Conservation (phyloP, 495 filamentous ascomycete genomes). For the Usnea hakonensis region DNA sequence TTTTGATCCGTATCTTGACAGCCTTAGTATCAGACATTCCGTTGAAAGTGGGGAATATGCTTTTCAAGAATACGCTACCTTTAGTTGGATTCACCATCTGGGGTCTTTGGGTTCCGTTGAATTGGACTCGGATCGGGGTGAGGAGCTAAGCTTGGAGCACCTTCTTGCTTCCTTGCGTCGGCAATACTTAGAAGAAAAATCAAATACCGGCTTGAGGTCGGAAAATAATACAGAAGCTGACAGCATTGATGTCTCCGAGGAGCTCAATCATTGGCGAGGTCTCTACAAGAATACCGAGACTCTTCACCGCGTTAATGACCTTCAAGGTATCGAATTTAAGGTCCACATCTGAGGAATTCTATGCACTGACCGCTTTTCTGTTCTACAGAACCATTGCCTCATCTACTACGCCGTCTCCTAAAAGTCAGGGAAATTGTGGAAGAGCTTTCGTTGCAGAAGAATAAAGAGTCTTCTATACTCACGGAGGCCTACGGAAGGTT, state of each 20-base stretch:
- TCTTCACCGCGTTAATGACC: not conserved
- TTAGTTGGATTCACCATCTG: conserved; percentile 14
- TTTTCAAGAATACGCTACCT: conserved; percentile 17
- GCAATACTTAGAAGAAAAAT: too few relatives aligned
- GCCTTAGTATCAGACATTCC: not conserved
- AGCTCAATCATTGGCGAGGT: too few relatives aligned
- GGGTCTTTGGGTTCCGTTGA: not conserved
- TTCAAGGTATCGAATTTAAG: too few relatives aligned
- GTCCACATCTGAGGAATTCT: not conserved
- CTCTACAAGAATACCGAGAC: too few relatives aligned
- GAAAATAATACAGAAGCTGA: too few relatives aligned
- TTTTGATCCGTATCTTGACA: conserved; percentile 6
- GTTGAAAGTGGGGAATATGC: conserved; percentile 11
- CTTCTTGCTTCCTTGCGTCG: not conserved
- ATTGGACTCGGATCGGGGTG: too few relatives aligned
- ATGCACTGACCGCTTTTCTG: not conserved
- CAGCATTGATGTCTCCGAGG: too few relatives aligned
- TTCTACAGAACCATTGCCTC: not conserved
- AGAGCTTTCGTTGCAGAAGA: not conserved
- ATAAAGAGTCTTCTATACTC: not conserved
- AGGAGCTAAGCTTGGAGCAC: too few relatives aligned
- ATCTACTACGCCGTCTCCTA: not conserved
- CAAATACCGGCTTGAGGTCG: too few relatives aligned
- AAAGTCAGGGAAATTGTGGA: conserved; percentile 9
- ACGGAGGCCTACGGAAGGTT: conserved; percentile 10